phyloP scores from a whole-genome alignment of 1,284 basidiomycete species.

The Fistulina hepatica region DNA sequence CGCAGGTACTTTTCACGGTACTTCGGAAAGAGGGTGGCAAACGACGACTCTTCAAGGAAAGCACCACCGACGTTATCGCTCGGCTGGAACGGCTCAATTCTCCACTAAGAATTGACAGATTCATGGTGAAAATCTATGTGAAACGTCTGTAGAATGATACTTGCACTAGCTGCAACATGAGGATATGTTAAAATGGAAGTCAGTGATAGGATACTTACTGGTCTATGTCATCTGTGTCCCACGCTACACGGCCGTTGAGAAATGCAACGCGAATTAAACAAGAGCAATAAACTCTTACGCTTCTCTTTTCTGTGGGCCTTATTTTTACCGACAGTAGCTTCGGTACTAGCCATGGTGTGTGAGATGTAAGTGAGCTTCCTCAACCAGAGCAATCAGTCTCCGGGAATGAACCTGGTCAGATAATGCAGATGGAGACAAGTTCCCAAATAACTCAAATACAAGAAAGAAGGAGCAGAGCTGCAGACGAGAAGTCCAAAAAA shows the following conservation, averaged over 20 bases:
- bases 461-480: too few species aligned
- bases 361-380: constrained; percentile 7
- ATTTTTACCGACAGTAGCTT: constrained; percentile 60
- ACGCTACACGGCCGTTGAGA: constrained; percentile 44
- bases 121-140: not conserved
- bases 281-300: constrained; percentile 39
- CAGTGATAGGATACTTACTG: constrained; percentile 52
- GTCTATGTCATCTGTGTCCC: constrained; percentile 98
- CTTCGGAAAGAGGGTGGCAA: constrained; percentile 97
- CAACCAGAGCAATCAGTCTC: constrained; percentile 11
- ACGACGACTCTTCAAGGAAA: constrained; percentile 93
- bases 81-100: constrained; percentile 68
- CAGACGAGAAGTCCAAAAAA: too few species aligned
- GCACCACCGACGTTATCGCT: constrained; percentile 73
- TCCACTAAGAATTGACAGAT: constrained; percentile 53
- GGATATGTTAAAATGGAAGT: constrained; percentile 12
- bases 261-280: not conserved
- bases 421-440: too few species aligned
- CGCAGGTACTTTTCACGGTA: constrained; percentile 96
- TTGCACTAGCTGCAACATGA: constrained; percentile 21
- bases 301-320: constrained; percentile 87
- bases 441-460: too few species aligned
- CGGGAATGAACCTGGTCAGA: too few species aligned
- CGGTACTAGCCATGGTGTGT: constrained; percentile 36
- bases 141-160: not conserved